Conservation (phyloP, 176 grass and related monocot species). For the Rhipidocladum racemiflorum region DNA sequence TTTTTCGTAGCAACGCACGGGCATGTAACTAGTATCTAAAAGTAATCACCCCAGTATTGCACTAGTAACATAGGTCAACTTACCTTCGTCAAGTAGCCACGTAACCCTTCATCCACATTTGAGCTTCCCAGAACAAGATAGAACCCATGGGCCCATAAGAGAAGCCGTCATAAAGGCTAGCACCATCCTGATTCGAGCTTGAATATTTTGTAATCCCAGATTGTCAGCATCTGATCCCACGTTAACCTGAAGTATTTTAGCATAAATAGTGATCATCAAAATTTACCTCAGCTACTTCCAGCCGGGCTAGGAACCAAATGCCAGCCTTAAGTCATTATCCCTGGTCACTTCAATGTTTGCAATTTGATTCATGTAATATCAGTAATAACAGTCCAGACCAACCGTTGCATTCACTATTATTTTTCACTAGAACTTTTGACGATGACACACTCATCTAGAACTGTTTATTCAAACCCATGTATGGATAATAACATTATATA, state of each 20-base stretch:
- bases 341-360: neutral
- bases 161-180: constrained; percentile 95
- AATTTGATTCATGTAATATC: neutral
- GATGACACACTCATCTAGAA: neutral
- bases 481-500: too few relatives aligned
- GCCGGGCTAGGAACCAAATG: neutral
- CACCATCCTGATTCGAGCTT: constrained; percentile 98
- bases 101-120: constrained; percentile 96
- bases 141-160: constrained; percentile 96
- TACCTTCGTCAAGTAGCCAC: constrained; percentile 99
- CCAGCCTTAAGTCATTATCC: neutral
- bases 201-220: constrained; percentile 97
- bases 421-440: neutral
- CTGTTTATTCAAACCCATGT: neutral
- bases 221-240: constrained; percentile 85
- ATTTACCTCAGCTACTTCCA: neutral
- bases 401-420: neutral
- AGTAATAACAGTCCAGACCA: neutral
- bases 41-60: neutral
- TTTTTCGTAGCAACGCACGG: too few relatives aligned
- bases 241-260: constrained; percentile 58
- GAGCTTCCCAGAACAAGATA: constrained; percentile 96
- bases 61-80: constrained; percentile 3
- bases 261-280: constrained; percentile 17
- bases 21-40: too few relatives aligned